These are phyloP conservation scores for Sporothrix inflata DNA, from an alignment of 2,329 filamentous ascomycete genomes.

Conservation along the genomic window DNA sequence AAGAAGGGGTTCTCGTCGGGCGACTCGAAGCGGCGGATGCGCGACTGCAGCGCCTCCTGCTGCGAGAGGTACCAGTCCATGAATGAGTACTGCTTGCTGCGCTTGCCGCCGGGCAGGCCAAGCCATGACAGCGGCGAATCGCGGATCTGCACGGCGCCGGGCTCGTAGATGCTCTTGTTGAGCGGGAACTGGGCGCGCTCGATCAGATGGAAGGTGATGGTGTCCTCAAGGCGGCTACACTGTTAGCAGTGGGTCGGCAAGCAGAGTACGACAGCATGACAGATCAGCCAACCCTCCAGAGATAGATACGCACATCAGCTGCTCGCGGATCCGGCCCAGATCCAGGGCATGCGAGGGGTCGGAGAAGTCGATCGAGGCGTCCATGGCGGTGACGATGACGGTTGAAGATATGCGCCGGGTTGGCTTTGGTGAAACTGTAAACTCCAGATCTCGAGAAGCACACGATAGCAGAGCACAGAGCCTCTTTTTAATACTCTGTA, in stretches of 20 bases:
- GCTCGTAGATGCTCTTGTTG: slow-evolving; percentile 82
- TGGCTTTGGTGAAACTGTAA: neutral
- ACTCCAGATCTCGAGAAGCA: neutral
- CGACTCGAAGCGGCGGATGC: slow-evolving; percentile 91
- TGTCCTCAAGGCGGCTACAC: slow-evolving; percentile 88
- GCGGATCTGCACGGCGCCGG: slow-evolving; percentile 80
- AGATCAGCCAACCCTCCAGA: neutral
- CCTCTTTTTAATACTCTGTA: neutral
- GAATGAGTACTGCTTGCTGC: slow-evolving; percentile 65
- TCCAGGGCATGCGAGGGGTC: slow-evolving; percentile 86
- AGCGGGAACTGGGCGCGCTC: slow-evolving; percentile 97
- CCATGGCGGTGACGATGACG: slow-evolving; percentile 61
- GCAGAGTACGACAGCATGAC: neutral
- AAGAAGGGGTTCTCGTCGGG: slow-evolving; percentile 99
- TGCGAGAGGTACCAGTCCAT: slow-evolving; percentile 92
- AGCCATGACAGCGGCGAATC: slow-evolving; percentile 40
- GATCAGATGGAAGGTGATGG: slow-evolving; percentile 95
- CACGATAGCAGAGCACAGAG: neutral
- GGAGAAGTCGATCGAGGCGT: slow-evolving; percentile 84
- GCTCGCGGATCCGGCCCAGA: slow-evolving; percentile 87
- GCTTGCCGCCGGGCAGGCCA: neutral
- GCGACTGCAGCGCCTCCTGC: slow-evolving; percentile 87
- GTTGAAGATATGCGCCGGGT: neutral
- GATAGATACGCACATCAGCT: slow-evolving; percentile 71
- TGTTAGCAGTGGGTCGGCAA: slow-evolving; percentile 19